Conservation (phyloP, 75 land plant species). For the Sequoia sempervirens region DNA sequence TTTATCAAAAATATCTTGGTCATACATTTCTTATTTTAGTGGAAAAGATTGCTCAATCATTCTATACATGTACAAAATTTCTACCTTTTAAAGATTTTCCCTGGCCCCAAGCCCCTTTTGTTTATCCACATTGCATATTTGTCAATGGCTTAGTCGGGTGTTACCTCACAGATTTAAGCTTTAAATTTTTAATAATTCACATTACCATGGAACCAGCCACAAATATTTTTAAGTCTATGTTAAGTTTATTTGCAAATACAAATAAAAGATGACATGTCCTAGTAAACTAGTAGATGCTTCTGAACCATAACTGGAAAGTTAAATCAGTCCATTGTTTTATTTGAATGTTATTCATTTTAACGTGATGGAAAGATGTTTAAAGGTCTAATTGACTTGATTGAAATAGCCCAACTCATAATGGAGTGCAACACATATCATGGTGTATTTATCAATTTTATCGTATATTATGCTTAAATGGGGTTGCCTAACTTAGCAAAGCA, state of each 20-base stretch:
- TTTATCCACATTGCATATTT: not conserved
- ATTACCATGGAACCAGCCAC: not conserved
- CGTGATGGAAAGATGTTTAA: not conserved
- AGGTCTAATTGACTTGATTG: not conserved
- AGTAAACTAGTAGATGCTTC: not conserved
- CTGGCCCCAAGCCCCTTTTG: not conserved
- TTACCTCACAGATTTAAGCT: not conserved
- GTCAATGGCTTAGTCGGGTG: not conserved
- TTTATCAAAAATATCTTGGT: no score
- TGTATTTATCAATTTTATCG: not conserved
- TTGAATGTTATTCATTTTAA: not conserved
- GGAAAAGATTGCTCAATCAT: not conserved
- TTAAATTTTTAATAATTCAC: not conserved
- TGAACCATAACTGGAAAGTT: not conserved
- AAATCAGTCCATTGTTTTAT: not conserved
- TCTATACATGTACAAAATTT: not conserved
- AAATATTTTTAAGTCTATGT: not conserved
- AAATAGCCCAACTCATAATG: not conserved
- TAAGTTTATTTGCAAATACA: not conserved
- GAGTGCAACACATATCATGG: not conserved
- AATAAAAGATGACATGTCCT: not conserved
- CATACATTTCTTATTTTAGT: not conserved
- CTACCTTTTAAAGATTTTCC: not conserved
- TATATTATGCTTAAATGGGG: not conserved
- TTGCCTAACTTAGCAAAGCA: not conserved